Percentiles rank a stretch among this genome's conserved stretches.
These are phyloP conservation scores for Boehmeria nivea DNA, from an alignment of 306 rosid species.

Conservation along the genomic window DNA sequence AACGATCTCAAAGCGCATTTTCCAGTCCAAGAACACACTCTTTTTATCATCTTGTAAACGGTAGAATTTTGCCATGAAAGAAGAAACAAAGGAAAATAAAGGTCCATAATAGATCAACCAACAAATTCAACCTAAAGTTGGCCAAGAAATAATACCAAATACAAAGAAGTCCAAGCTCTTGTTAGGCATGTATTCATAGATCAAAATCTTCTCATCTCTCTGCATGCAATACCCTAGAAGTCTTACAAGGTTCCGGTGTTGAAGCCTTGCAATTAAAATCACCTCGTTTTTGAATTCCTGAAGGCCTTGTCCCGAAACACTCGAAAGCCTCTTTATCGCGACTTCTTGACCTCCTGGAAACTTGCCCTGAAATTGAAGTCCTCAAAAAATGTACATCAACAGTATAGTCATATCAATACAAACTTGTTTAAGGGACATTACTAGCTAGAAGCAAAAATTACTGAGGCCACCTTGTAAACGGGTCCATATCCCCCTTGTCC, in stretches of 20 bases:
- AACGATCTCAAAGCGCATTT: conserved; percentile 28
- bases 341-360: conserved; percentile 17
- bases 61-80: not conserved
- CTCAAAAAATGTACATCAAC: no score
- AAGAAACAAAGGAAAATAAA: not conserved
- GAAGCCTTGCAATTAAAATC: conserved; percentile 49
- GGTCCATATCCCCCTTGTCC: conserved; percentile 21
- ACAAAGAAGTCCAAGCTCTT: conserved; percentile 47
- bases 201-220: conserved; percentile 41
- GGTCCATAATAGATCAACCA: not conserved
- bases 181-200: conserved; percentile 50
- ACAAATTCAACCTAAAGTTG: not conserved
- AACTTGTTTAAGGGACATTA: not conserved
- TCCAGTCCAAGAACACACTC: conserved; percentile 32
- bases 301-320: conserved; percentile 41
- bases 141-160: conserved; percentile 32
- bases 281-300: conserved; percentile 53
- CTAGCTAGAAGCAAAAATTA: not conserved
- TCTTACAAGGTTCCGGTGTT: conserved; percentile 55
- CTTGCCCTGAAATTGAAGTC: no score
- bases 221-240: conserved; percentile 46
- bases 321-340: conserved; percentile 45
- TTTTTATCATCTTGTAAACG: conserved; percentile 17
- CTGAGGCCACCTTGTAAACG: conserved; percentile 13
- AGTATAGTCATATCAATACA: no score